These are phyloP conservation scores for Emydomyces testavorans DNA, from an alignment of 2,329 filamentous ascomycete genomes.

Conservation along the genomic window DNA sequence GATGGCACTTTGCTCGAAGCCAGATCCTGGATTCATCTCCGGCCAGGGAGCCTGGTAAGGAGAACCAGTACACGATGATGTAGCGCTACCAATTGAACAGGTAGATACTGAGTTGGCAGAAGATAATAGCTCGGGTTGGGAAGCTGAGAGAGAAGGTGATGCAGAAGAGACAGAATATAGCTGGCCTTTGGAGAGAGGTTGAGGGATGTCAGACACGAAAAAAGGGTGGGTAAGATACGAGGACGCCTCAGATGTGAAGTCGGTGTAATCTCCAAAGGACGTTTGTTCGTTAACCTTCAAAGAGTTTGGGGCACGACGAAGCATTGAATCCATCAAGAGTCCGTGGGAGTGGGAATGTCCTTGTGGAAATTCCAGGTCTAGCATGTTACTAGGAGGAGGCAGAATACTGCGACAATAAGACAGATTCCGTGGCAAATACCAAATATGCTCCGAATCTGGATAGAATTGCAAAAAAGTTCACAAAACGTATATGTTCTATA, in stretches of 20 bases:
- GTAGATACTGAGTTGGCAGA: constrained; percentile 51
- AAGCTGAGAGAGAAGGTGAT: constrained; percentile 23
- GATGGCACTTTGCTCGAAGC: constrained; percentile 53
- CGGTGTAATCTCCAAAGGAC: constrained; percentile 13
- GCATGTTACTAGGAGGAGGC: constrained; percentile 14
- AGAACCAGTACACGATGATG: constrained; percentile 57
- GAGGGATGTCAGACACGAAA: constrained; percentile 6
- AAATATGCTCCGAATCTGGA: not conserved
- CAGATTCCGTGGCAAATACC: constrained; percentile 1
- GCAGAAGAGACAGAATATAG: constrained; percentile 4
- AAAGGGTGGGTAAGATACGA: constrained; percentile 14
- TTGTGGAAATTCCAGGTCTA: constrained; percentile 16
- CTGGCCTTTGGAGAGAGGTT: constrained; percentile 12
- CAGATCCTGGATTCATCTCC: constrained; percentile 42
- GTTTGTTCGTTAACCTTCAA: constrained; percentile 11
- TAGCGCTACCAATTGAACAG: constrained; percentile 45
- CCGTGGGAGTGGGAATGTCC: constrained; percentile 15
- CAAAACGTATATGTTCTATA: not conserved
- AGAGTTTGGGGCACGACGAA: constrained; percentile 8
- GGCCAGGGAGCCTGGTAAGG: constrained; percentile 54
- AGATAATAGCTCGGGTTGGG: constrained; percentile 39
- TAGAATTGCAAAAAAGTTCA: not conserved
- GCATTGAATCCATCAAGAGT: constrained; percentile 15
- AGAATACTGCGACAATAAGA: not conserved
- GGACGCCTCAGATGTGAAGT: constrained; percentile 10